Conservation (phyloP, 352 stramenopile species). For the Phytophthora foliorum region DNA sequence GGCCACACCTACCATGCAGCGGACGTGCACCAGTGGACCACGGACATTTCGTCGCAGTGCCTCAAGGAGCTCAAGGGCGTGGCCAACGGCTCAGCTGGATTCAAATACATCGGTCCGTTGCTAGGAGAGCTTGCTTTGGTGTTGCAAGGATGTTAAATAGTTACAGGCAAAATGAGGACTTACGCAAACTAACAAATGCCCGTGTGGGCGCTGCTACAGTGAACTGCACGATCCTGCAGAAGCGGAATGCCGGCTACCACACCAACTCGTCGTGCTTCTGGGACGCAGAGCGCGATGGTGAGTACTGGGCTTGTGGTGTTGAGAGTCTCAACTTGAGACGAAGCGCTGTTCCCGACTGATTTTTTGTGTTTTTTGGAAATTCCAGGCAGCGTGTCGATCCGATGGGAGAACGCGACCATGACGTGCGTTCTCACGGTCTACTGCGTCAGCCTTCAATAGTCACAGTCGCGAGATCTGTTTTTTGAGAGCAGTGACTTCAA, state of each 20-base stretch:
- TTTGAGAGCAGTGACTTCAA: conserved; percentile 26
- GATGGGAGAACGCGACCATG: conserved; percentile 82
- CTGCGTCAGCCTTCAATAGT: conserved; percentile 76
- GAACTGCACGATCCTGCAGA: conserved; percentile 91
- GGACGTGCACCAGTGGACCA: conserved; percentile 85
- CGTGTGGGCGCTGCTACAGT: conserved; percentile 49
- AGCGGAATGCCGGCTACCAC: conserved; percentile 89
- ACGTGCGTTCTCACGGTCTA: conserved; percentile 78
- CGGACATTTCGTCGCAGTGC: conserved; percentile 80
- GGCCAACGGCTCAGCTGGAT: conserved; percentile 84
- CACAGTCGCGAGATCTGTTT: neutral
- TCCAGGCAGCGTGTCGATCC: conserved; percentile 76
- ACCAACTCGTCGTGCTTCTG: conserved; percentile 91
- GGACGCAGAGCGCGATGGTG: conserved; percentile 87
- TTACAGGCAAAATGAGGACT: conserved; percentile 40
- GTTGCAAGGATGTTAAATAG: conserved; percentile 51
- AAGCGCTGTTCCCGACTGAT: conserved; percentile 12
- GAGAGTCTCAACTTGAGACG: neutral
- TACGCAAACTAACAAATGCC: conserved; percentile 37
- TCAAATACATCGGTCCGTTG: conserved; percentile 88
- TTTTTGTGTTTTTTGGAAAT: conserved; percentile 18
- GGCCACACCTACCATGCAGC: conserved; percentile 81
- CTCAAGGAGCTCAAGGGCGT: conserved; percentile 89
- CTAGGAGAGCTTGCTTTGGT: conserved; percentile 1
- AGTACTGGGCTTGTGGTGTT: conserved; percentile 18